Conservation (phyloP, 1,284 basidiomycete species). For the Phylloboletellus chloephorus region DNA sequence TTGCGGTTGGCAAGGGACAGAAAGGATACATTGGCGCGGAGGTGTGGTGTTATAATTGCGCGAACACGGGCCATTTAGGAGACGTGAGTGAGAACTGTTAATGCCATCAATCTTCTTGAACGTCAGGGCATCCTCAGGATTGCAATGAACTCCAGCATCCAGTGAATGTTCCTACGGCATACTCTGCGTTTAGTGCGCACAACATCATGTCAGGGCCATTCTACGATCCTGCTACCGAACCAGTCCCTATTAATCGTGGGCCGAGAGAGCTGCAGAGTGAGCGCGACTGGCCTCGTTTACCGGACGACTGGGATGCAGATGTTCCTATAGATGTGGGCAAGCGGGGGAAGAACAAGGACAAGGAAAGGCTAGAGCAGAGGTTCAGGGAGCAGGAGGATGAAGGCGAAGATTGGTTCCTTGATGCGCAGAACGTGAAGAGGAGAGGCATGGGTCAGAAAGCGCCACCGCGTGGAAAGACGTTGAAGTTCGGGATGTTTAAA, state of each 20-base stretch:
- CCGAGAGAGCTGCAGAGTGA: conserved; percentile 15
- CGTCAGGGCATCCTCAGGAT: conserved; percentile 47
- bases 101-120: conserved; percentile 1
- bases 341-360: conserved; percentile 55
- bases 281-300: conserved; percentile 21
- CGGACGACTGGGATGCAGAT: conserved; percentile 40
- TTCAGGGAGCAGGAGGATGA: conserved; percentile 45
- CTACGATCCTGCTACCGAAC: conserved; percentile 39
- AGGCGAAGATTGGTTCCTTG: conserved; percentile 60
- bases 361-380: conserved; percentile 48
- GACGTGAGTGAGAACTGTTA: conserved; percentile 54
- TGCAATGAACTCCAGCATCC: conserved; percentile 54
- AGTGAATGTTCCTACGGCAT: conserved; percentile 47
- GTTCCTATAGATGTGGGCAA: conserved; percentile 60
- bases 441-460: conserved; percentile 19
- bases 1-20: conserved; percentile 63
- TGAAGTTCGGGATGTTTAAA: conserved; percentile 37
- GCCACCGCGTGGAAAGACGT: conserved; percentile 26
- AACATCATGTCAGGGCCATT: conserved; percentile 75
- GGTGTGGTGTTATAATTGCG: conserved; percentile 89
- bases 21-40: conserved; percentile 70
- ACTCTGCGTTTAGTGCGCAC: conserved; percentile 71
- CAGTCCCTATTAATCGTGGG: conserved; percentile 12
- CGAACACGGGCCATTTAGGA: conserved; percentile 73
- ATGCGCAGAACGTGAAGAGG: conserved; percentile 22